Evolutionary conservation across 78 protist species (phyloP).

Genomic region (Paratrimastix pyriformis): DNA sequence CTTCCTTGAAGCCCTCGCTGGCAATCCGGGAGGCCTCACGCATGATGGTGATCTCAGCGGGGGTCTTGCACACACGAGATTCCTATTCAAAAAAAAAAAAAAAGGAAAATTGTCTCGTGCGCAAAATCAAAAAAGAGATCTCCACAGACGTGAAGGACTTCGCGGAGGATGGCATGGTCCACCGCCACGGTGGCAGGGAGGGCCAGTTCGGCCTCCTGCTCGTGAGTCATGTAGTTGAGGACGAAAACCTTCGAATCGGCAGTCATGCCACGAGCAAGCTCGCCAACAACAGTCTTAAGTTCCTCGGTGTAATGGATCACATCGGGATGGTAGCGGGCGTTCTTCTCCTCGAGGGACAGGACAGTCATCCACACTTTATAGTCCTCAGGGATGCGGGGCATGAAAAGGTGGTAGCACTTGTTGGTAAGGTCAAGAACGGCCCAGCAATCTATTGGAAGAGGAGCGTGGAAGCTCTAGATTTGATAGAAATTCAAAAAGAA

Average conservation of each 20-base stretch:
- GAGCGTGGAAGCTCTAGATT: background rate
- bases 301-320: background rate
- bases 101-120: background rate
- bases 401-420: background rate
- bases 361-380: background rate
- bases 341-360: background rate
- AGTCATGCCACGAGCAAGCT: no score
- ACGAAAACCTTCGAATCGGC: background rate
- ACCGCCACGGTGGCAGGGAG: background rate
- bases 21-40: background rate
- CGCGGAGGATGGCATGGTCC: no score
- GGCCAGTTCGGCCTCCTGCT: background rate
- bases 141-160: no score
- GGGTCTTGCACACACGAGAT: constrained; percentile 8
- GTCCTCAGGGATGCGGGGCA: background rate
- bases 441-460: background rate
- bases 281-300: no score
- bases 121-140: background rate
- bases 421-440: background rate
- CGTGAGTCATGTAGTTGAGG: background rate
- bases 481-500: no score
- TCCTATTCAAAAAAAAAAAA: background rate
- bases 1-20: background rate
- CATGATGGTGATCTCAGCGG: background rate
- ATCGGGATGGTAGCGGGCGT: background rate